Conservation (phyloP, 495 filamentous ascomycete species). For the Lophium mytilinum region DNA sequence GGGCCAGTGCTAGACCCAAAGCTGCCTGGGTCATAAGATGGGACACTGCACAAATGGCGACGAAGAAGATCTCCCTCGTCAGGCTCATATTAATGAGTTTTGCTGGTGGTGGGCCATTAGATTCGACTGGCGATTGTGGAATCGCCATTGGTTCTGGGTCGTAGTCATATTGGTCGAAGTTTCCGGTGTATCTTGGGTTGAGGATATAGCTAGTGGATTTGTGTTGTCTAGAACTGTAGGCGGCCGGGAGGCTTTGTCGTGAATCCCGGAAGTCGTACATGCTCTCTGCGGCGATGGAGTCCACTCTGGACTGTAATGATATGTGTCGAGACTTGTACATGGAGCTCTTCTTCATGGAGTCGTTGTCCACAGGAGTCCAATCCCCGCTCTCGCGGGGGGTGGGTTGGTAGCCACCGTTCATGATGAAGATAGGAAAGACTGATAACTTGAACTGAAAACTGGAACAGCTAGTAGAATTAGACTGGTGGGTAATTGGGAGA, state of each 20-base stretch:
- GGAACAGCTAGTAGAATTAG: not conserved
- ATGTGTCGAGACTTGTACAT: constrained; percentile 25
- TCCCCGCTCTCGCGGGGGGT: not conserved
- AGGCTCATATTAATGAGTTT: constrained; percentile 16
- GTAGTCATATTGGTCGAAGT: constrained; percentile 2
- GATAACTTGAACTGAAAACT: not conserved
- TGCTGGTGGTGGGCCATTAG: not conserved
- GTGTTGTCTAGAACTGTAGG: not conserved
- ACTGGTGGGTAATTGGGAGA: no score
- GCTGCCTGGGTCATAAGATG: constrained; percentile 33
- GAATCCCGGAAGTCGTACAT: constrained; percentile 5
- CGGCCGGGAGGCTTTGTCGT: constrained; percentile 8
- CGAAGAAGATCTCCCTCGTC: constrained; percentile 23
- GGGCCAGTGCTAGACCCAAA: constrained; percentile 28
- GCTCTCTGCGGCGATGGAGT: constrained; percentile 21
- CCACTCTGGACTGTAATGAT: constrained; percentile 23
- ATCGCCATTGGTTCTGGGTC: not conserved
- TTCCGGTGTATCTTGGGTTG: not conserved
- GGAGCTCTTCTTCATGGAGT: not conserved
- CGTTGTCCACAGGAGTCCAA: not conserved
- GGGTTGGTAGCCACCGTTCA: not conserved
- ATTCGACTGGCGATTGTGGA: not conserved
- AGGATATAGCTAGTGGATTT: constrained; percentile 13
- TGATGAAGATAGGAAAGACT: not conserved
- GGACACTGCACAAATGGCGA: constrained; percentile 24